Evolutionary conservation across 2,329 filamentous ascomycete species (phyloP).

Genomic region (Aspergillus persii): DNA sequence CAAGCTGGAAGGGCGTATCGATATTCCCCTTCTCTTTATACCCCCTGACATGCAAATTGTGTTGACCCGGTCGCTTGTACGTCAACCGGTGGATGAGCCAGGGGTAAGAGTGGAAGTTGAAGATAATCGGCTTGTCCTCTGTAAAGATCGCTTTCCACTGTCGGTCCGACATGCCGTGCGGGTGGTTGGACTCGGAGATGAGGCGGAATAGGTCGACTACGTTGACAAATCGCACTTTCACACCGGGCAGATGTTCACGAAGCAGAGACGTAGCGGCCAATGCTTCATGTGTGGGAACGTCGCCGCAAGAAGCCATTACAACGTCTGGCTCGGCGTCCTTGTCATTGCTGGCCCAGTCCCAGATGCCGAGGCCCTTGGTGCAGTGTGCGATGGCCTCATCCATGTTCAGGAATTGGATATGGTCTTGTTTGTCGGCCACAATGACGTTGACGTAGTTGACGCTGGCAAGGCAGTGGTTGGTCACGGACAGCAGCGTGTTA

Average conservation of each 20-base stretch:
- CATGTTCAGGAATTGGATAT: constrained; percentile 73
- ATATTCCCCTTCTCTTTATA: constrained; percentile 85
- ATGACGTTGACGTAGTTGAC: constrained; percentile 79
- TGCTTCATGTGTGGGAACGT: constrained; percentile 71
- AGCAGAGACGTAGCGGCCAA: constrained; percentile 73
- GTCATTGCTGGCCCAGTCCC: constrained; percentile 74
- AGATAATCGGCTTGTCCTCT: constrained; percentile 68
- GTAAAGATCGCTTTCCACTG: constrained; percentile 73
- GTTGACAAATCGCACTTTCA: constrained; percentile 78
- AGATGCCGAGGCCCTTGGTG: constrained; percentile 75
- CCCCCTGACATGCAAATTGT: constrained; percentile 70
- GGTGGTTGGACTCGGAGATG: constrained; percentile 67
- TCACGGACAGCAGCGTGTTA: constrained; percentile 72
- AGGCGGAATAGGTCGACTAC: constrained; percentile 79
- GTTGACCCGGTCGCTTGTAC: constrained; percentile 68
- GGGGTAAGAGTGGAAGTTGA: constrained; percentile 83
- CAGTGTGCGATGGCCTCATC: constrained; percentile 72
- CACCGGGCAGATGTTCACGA: constrained; percentile 65
- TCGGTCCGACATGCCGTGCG: constrained; percentile 65
- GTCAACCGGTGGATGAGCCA: constrained; percentile 76
- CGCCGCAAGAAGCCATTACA: constrained; percentile 73
- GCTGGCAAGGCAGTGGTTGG: constrained; percentile 71
- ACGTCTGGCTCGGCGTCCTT: constrained; percentile 66
- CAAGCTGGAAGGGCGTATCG: constrained; percentile 74
- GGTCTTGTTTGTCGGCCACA: constrained; percentile 76